Percentiles rank a stretch among this genome's conserved stretches.
Evolutionary conservation across 306 rosid genomes (phyloP).

Genomic region (Quercus variabilis): DNA sequence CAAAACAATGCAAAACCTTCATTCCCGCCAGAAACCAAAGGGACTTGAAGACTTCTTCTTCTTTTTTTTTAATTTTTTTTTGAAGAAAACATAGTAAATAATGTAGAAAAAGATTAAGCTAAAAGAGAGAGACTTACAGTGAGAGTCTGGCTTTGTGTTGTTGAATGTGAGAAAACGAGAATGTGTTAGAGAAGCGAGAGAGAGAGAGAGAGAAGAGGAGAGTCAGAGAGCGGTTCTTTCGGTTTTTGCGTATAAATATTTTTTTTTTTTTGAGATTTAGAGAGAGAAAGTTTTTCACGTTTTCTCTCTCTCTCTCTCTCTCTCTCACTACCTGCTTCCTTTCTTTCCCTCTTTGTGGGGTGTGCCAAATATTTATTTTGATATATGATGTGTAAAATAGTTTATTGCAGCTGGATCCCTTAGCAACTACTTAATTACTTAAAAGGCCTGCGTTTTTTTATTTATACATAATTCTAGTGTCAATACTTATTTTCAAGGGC

Average conservation of each 20-base stretch:
- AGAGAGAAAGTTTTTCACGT: not conserved
- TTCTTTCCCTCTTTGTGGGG: not conserved
- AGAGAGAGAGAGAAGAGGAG: not conserved
- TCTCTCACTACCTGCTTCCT: not conserved
- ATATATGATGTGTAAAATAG: not conserved
- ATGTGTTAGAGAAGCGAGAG: not conserved
- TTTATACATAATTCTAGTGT: too few species aligned
- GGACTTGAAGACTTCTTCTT: not conserved
- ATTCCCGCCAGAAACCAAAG: conserved; percentile 10
- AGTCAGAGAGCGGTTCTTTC: not conserved
- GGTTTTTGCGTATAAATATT: not conserved
- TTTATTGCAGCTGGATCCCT: not conserved
- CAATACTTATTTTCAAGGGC: too few species aligned
- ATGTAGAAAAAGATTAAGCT: too few species aligned
- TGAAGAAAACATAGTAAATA: not conserved
- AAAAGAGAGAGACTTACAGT: not conserved
- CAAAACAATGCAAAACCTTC: not conserved
- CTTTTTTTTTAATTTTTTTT: too few species aligned
- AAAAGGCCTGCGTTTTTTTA: not conserved
- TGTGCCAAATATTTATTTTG: not conserved
- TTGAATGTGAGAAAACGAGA: not conserved
- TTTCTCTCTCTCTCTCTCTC: conserved; percentile 1
- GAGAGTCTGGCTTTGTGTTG: not conserved
- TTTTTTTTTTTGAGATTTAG: not conserved
- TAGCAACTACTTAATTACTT: not conserved